Evolutionary conservation across 805 yeast genomes (phyloP), one percentile per base, ranked within the genome.

Genomic region (Lipomyces spencermartinsiae): DNA sequence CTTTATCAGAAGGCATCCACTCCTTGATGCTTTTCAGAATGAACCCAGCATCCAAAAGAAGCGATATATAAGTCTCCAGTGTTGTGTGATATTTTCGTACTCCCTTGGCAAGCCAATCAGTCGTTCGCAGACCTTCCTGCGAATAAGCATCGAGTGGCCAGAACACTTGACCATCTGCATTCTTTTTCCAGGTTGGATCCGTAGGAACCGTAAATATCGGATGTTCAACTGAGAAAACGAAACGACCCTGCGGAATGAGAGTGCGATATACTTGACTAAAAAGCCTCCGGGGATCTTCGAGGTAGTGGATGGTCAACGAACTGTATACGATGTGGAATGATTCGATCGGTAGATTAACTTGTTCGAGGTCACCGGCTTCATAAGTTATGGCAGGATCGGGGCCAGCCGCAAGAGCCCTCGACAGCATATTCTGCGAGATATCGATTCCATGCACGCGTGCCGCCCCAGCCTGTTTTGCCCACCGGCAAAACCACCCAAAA

Each of bases 341-440:
- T n/a, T 49, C 54, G 29, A 49, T n/a, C 29, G 29, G 54, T 49
- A 49, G 54, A n/a, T 49, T n/a, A 1, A 49, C 54, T 22, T 49
- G 54, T 6, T 49, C 54, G 54, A 49, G 54, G 54, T 49, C 54
- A 22, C 12, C 54, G 54, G 25, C 54, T 49, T 49, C 54, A 4
- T 49, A 49, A 7, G 54, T 49, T 49, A 49, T 49, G 29, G 54
- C 54, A 16, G 54, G 54, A 49, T 49, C 54, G 54, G 8, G 2
- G 54, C 54, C 54, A 49, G 54, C 54, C 25, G 54, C 54, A 49
- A 49, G 54, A 49, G 54, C 54, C 29, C 10, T 49, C 6, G 54
- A 49, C 54, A 49, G 29, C 54, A 49, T 49, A n/a, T 49, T 49
- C 54, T 49, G 54, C 54, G 54, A 49, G 54, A 49, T 49, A 49